Evolutionary conservation across 2,329 filamentous ascomycete species (phyloP), one percentile per base, ranked within the genome.

Genomic region (Alternaria tenuissima): DNA sequence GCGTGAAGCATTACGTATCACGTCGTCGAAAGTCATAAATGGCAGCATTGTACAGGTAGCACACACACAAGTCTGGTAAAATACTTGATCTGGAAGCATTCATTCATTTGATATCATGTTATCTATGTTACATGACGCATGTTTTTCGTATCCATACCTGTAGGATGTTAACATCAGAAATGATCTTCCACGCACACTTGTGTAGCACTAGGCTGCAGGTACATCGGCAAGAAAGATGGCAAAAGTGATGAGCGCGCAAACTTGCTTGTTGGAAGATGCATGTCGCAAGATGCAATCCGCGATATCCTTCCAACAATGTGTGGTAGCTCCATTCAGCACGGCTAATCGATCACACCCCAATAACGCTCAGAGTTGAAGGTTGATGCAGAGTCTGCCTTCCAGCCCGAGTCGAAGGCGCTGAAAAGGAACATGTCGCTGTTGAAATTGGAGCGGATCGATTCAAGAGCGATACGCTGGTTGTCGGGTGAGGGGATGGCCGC

Each of bases 371-470:
- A 87, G 59, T 87, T 85, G 77, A 89, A 91, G 1, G 90, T 90
- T 22, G 78, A 82, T 3, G 81, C 76, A 54, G 81, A 84, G 66
- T 91, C 85, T 41, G 81, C 76, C 84, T 96, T 96, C 92, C 93
- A 96, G 52, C 83, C 71, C 63, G 93, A 90, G 77, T 96, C 90
- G 81, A 89, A 94, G 4, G 91, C 89, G 28, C 89, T 91, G 80
- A 95, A 94, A 22, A 96, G 81, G 65, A 94, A 85, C 43, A 94
- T 71, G 55, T 88, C 84, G 49, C 78, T 74, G 14, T 80, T 71
- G 73, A 93, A 93, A 3, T 82, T 81, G 38, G 74, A 71, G 76
- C 85, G 87, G 70, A 96, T 86, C 24, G 88, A 89, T 6, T 80
- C 76, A 36, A 96, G 77, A 11, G 93, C 93, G 22, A 78, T 75